These are phyloP conservation scores for Rhizomucor miehei DNA, from an alignment of 371 early-diverging fungal species.

Conservation along the genomic window DNA sequence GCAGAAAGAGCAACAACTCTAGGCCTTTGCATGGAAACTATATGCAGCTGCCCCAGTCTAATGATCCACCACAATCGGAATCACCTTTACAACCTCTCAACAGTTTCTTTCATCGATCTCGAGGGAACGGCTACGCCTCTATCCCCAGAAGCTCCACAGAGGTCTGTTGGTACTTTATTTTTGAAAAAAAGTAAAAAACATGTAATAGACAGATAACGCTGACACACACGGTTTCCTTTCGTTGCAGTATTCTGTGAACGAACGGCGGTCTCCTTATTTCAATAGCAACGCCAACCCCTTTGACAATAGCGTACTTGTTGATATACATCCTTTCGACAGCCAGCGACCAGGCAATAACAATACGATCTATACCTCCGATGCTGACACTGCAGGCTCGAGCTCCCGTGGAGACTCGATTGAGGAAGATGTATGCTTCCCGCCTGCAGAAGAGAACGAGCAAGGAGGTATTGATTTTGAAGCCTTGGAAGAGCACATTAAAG, in stretches of 20 bases:
- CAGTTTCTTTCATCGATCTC: conserved; percentile 15
- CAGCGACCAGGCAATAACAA: no score
- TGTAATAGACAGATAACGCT: no score
- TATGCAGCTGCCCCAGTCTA: no score
- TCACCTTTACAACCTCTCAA: conserved; percentile 17
- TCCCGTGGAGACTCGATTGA: conserved; percentile 26
- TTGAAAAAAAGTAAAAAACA: neutral
- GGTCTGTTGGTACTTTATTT: neutral
- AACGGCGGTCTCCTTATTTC: neutral
- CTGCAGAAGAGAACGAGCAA: conserved; percentile 28
- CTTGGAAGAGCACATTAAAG: conserved; percentile 13
- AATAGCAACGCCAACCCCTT: neutral
- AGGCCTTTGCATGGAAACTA: no score
- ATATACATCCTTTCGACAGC: no score
- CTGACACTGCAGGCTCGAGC: conserved; percentile 16
- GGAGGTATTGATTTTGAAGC: conserved; percentile 38
- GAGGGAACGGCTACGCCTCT: conserved; percentile 12
- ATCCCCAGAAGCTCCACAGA: conserved; percentile 6
- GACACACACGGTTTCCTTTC: neutral
- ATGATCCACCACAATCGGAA: no score
- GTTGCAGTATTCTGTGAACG: neutral
- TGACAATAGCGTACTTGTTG: no score
- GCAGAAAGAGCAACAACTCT: no score
- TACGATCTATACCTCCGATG: conserved; percentile 18
- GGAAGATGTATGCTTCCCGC: conserved; percentile 45